Base-by-base conservation (phyloP, 768 basidiomycete species). In the Amanita rubescens region DNA sequence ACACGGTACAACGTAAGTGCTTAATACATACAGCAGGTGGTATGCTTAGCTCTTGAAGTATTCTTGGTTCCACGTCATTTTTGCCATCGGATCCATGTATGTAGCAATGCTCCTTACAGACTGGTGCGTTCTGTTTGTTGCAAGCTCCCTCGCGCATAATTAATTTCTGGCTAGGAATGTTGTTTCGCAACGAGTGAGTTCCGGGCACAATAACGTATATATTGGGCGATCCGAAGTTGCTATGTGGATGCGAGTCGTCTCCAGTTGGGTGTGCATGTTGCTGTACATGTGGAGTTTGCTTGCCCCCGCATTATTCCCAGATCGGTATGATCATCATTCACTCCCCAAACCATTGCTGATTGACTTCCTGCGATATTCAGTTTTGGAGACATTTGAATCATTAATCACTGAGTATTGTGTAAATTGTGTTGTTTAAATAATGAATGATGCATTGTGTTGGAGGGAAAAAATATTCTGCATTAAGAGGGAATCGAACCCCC, bases 231-330 rank as follows among this genome's bases (percentile, higher is more conserved):
- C 92, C 4, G 90, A 94, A 65, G 86, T 89, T 8, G 94, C 96
- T 3, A 98, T 99, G 95, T 99, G 96, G 96, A 97, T 97, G 91
- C 77, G 96, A 3, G 81, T 98, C 30, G 89, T 98, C 43, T 94
- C 91, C 27, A 90, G 90, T 58, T 99, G 95, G 95, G 78, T 95
- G 22, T 97, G 92, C 67, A 85, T 92, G 70, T 53, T 85, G 38
- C 68, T 93, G 56, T 95, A 91, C 63, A 80, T 79, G 27, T 94
- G 91, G 92, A 93, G 87, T 60, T 70, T 95, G 30, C 61, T 95
- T 48, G 94, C 91, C 7, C 94, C 94, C 0, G 85, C 90, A 37
- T 48, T 95, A n/a, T 72, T 94, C 76, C 94, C 94, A 15, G 94
- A 95, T 60, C 75, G 93, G 84, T 92, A 67, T 68, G 85, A 9